A percentile compares a stretch with the other conserved stretches of the same genome.
These are phyloP conservation scores for Chytriomyces sp. DNA, from an alignment of 192 early-diverging fungal genomes.

Conservation along the genomic window DNA sequence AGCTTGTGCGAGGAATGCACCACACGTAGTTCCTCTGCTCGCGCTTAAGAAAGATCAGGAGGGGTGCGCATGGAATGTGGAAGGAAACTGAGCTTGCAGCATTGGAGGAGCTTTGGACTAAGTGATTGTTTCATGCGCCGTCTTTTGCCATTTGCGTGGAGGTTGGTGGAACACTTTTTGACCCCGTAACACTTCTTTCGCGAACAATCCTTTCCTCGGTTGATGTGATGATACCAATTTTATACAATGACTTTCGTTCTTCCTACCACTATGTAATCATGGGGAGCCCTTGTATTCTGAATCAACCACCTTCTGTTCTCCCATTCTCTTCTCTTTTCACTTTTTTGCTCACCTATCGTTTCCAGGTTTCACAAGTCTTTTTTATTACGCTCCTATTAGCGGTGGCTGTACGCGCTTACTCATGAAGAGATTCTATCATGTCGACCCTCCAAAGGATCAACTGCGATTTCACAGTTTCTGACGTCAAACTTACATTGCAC, in stretches of 20 bases:
- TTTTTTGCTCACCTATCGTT: background rate
- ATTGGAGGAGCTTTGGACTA: constrained; percentile 76
- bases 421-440: constrained; percentile 97
- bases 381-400: constrained; percentile 97
- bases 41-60: constrained; percentile 46
- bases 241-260: constrained; percentile 26
- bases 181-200: too few relatives aligned
- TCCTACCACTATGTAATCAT: constrained; percentile 25
- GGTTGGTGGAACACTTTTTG: too few relatives aligned
- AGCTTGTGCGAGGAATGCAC: constrained; percentile 37
- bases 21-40: constrained; percentile 41
- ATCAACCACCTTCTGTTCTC: too few relatives aligned
- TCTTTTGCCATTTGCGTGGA: constrained; percentile 94
- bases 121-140: constrained; percentile 96
- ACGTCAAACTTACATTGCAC: constrained; percentile 77
- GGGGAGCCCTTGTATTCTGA: constrained; percentile 21
- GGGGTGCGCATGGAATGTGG: constrained; percentile 28
- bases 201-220: background rate
- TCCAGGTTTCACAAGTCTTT: constrained; percentile 92
- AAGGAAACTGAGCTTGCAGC: constrained; percentile 62
- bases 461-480: constrained; percentile 80
- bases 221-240: constrained; percentile 28
- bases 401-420: too few relatives aligned
- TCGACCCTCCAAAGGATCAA: constrained; percentile 90
- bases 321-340: background rate